Base-by-base conservation (phyloP, 169 alveolate species). In the Plasmodium vinckei region DNA sequence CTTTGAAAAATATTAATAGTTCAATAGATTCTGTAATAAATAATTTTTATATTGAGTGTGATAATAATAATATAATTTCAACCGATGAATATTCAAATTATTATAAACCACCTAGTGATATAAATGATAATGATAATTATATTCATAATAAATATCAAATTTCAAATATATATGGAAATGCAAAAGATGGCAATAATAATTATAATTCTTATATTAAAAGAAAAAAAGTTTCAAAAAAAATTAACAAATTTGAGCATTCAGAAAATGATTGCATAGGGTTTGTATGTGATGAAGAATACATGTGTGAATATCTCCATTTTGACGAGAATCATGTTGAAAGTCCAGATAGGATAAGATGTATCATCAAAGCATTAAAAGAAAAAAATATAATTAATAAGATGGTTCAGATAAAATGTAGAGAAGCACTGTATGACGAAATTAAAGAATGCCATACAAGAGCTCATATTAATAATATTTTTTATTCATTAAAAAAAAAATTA, bases 221-320 rank as follows among this genome's bases (percentile, higher is more conserved):
- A 72, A 72, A 25, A 21, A 13, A 12, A 15, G 12, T 17, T 5
- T 54, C 25, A 9, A 25, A 72, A 72, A 57, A 57, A 72, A 33
- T 25, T 19, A 44, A 5, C 47, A 56, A 72, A 54, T 49, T 19
- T 10, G 57, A 54, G 1, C n/a, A 61, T 63, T 53, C 27, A 15
- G 77, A 77, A 49, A 63, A 77, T 49, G 88, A 77, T 70, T 79
- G 89, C 59, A 53, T 79, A 51, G 89, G 89, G 19, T 79, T 79
- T 9, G 72, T 79, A 0, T 79, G 89, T 79, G 82, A 79, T 53
- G 89, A 79, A 54, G 82, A 79, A 6, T 64, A 79, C 25, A 67
- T 67, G 82, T 67, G 82, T 27, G 71, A 67, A 39, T 67, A 79
- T 19, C 17, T 67, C 1, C 89, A 64, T 71, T 67, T 79, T 56